Percentiles rank a stretch among this genome's conserved stretches.
These are phyloP conservation scores for Gracilaria vermiculophylla DNA, from an alignment of 23 red algal genomes.

Conservation along the genomic window DNA sequence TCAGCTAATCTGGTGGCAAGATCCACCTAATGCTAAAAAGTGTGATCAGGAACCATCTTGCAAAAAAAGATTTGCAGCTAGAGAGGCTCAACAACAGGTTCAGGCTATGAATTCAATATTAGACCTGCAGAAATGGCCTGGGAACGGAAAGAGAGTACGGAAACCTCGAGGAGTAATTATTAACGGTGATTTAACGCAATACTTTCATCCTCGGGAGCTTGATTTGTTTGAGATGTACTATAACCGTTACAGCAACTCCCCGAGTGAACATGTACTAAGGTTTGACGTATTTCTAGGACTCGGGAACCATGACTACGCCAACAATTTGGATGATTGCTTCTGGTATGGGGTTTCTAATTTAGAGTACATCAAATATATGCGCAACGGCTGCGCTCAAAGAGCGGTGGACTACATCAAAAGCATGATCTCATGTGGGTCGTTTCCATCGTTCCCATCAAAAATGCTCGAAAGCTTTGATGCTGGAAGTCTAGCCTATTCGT, in stretches of 20 bases:
- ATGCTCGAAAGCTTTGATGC: neutral
- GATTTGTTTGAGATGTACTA: slow-evolving; percentile 22
- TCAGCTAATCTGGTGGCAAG: neutral
- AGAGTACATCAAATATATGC: neutral
- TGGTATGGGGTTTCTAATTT: neutral
- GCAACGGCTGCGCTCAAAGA: slow-evolving; percentile 1
- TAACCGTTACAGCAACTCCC: neutral
- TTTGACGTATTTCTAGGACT: neutral
- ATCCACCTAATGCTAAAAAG: neutral
- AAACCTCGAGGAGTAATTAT: neutral
- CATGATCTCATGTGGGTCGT: neutral
- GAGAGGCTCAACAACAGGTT: neutral
- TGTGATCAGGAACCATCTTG: neutral
- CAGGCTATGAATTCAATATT: neutral
- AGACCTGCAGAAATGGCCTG: neutral
- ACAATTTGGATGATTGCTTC: slow-evolving; percentile 4
- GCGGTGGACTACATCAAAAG: neutral
- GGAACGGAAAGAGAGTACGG: neutral
- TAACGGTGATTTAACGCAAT: slow-evolving; percentile 6
- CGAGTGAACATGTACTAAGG: neutral
- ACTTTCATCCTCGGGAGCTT: slow-evolving; percentile 13
- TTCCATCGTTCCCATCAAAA: neutral
- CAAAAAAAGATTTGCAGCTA: neutral
- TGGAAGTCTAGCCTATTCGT: slow-evolving; percentile 7
- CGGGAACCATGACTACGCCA: slow-evolving; percentile 9